Percentiles rank a stretch among this genome's conserved stretches.
Evolutionary conservation across 805 yeast genomes (phyloP).

Genomic region (Candida maesae): DNA sequence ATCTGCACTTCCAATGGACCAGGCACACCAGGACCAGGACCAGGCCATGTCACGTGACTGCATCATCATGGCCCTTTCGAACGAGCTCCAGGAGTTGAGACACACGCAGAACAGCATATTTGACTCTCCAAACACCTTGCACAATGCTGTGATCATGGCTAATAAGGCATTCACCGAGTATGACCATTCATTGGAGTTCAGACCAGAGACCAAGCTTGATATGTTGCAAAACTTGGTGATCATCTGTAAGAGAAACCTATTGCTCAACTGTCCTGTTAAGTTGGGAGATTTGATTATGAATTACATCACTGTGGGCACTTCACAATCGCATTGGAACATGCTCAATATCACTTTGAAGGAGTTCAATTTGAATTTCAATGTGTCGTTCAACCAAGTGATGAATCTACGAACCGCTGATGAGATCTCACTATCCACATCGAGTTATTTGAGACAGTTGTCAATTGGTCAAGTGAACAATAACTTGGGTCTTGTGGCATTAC

Average conservation of each 20-base stretch:
- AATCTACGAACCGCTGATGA: constrained; percentile 14
- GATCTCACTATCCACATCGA: background rate
- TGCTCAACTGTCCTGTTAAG: constrained; percentile 48
- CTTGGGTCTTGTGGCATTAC: constrained; percentile 48
- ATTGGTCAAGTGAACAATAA: constrained; percentile 41
- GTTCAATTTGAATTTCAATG: constrained; percentile 28
- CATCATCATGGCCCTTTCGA: constrained; percentile 17
- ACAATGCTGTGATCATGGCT: constrained; percentile 50
- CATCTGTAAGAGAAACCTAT: constrained; percentile 43
- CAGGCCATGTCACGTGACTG: constrained; percentile 8
- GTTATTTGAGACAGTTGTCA: constrained; percentile 4
- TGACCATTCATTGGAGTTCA: constrained; percentile 5
- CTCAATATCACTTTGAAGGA: constrained; percentile 46
- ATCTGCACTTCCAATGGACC: constrained; percentile 1
- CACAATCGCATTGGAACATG: constrained; percentile 41
- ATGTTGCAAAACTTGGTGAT: constrained; percentile 32
- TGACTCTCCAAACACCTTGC: constrained; percentile 39
- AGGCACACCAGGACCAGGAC: too few relatives aligned
- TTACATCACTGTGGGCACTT: constrained; percentile 39
- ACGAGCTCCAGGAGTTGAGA: constrained; percentile 27
- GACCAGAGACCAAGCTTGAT: constrained; percentile 17
- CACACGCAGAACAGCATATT: constrained; percentile 17
- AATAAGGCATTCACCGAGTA: constrained; percentile 33
- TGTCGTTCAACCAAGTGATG: background rate
- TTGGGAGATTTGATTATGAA: constrained; percentile 47